Evolutionary conservation across 129 eudicot species (phyloP), one percentile per base, ranked within the genome.

Genomic region (Chrysanthemum makinoi): DNA sequence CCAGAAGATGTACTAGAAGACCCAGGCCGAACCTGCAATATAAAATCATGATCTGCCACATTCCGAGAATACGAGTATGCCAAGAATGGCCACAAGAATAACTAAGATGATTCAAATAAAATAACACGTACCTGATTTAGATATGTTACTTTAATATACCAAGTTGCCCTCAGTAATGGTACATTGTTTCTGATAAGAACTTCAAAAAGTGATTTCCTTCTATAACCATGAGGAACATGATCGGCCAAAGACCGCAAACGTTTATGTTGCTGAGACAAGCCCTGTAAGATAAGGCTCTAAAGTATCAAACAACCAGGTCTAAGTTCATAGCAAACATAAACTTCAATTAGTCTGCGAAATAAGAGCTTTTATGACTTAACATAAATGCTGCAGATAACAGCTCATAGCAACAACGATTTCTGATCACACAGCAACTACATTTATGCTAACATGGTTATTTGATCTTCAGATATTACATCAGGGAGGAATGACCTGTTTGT

Each of bases 181-280:
- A 95, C 99, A 81, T 95, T 87, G 75, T 95, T 95, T 77, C 89
- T 84, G 15, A 87, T 86, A 69, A 95, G 97, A 56, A 90, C 94
- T 77, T 90, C 99, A 77, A 95, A 84, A 63, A 88, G 96, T 50
- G 94, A 84, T 70, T 78, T 90, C 84, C 82, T 90, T 78, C 90
- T 82, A 75, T 87, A 86, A 60, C 97, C 91, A 82, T 79, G 97
- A 75, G 99, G 99, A 48, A 90, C 91, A 65, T 95, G 97, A 78
- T 95, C 97, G 3, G 96, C 96, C 76, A 95, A 79, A 28, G 88
- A 84, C n/a, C 89, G 86, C 65, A 95, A 75, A 50, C 93, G 89
- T 81, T 95, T 95, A 84, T 90, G 97, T n/a, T 81, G 91, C 69
- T 95, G 99, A 30, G 99, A 90, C 79, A 95, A 84, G 17, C 99